Base-by-base conservation (phyloP, 176 grass and related monocot genomes). In the Poa pratensis region DNA sequence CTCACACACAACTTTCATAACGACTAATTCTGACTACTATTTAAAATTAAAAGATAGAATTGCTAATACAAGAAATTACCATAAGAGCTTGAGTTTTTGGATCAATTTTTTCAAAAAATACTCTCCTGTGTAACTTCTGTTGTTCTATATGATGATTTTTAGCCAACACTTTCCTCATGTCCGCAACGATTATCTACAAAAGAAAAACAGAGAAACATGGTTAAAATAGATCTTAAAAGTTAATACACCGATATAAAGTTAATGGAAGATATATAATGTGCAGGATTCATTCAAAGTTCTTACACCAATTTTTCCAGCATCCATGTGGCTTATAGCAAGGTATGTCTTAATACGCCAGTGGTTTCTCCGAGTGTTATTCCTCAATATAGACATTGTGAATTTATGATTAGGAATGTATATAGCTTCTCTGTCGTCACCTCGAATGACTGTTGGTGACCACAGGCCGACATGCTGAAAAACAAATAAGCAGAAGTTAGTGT, bases 331-430 rank as follows among this genome's bases (percentile, higher is more conserved):
- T 84, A 96, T 88, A 81, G 93, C 93, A 82, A 99, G 90, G 89
- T 96, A 91, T 17, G 93, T 96, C 88, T 99, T 99, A 89, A 99
- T 99, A 76, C 91, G 90, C 96, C 96, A 99, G 82, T 99, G 96
- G 54, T 79, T 94, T 79, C 92, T 99, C 76, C 90, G 91, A 46
- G 78, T 92, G 64, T 96, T 89, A 86, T 96, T 99, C 86, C 96
- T 94, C 69, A 95, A 85, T 81, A 98, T 90, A 91, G 83, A 93
- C 77, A 99, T 94, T 39, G 93, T 99, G 75, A 96, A 99, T 85
- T 99, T 99, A 77, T 99, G 96, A 63, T 99, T 96, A 28, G 96
- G 96, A 87, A 99, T 86, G 86, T 99, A 92, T 79, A 99, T 87
- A 61, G 96, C 96, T 91, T 99, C 96, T 80, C 91, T 86, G 86